phyloP scores from a whole-genome alignment of 2,329 filamentous ascomycete genomes.

The Colletotrichum sp. region DNA sequence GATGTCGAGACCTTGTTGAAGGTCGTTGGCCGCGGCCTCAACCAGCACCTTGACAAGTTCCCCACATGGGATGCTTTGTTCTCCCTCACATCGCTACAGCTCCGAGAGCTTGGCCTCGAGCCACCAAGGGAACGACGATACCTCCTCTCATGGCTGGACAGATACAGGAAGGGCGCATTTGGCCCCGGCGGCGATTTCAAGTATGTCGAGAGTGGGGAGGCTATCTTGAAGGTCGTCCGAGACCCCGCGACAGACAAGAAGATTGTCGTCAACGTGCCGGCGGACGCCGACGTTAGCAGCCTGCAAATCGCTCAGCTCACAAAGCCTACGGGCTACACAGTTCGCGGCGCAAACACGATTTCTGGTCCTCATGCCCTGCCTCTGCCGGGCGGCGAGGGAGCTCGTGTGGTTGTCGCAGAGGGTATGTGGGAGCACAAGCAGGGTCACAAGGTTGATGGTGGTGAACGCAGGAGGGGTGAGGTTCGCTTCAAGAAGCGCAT shows the following conservation, averaged over 20 bases:
- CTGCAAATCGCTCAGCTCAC: slow-evolving; percentile 28
- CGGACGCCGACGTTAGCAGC: slow-evolving; percentile 39
- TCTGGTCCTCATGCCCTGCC: slow-evolving; percentile 76
- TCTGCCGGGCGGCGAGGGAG: slow-evolving; percentile 68
- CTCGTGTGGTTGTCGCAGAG: slow-evolving; percentile 74
- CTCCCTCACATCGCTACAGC: slow-evolving; percentile 75
- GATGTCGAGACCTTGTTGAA: slow-evolving; percentile 86
- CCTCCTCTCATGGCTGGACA: slow-evolving; percentile 85
- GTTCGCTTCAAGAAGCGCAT: slow-evolving; percentile 86
- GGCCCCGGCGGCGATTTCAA: slow-evolving; percentile 85
- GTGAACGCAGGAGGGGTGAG: slow-evolving; percentile 87
- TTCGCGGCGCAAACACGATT: slow-evolving; percentile 73
- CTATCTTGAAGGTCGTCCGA: slow-evolving; percentile 54
- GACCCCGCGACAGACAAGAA: slow-evolving; percentile 47
- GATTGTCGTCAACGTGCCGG: slow-evolving; percentile 60
- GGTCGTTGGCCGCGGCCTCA: slow-evolving; percentile 87
- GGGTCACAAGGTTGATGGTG: slow-evolving; percentile 93
- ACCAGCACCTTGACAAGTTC: slow-evolving; percentile 84
- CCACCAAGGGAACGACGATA: slow-evolving; percentile 83
- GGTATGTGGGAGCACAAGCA: slow-evolving; percentile 91
- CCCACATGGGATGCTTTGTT: slow-evolving; percentile 91
- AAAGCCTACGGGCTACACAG: slow-evolving; percentile 61
- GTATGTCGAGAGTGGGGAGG: slow-evolving; percentile 66
- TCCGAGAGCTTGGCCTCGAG: slow-evolving; percentile 86
- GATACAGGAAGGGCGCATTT: slow-evolving; percentile 77